These are phyloP conservation scores for Boeremia lycopersici DNA, from an alignment of 2,329 filamentous ascomycete species.

Conservation along the genomic window DNA sequence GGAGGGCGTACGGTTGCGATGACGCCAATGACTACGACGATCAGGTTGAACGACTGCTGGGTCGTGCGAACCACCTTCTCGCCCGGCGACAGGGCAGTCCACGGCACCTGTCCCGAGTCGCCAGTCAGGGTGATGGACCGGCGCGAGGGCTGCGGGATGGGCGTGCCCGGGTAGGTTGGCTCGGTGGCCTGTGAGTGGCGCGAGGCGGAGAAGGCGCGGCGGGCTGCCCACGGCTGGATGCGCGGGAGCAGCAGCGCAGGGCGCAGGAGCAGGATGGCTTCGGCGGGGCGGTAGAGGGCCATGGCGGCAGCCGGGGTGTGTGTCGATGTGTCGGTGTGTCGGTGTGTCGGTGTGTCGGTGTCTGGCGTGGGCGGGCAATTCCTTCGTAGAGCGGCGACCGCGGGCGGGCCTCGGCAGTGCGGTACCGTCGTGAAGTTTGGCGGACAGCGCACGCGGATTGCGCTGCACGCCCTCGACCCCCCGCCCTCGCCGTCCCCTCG, in stretches of 20 bases:
- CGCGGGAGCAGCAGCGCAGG: conserved; percentile 32
- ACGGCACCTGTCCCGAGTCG: conserved; percentile 81
- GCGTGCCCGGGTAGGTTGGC: conserved; percentile 31
- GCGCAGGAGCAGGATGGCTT: conserved; percentile 40
- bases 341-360: too few species aligned
- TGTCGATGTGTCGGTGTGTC: too few species aligned
- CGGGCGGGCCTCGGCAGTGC: too few species aligned
- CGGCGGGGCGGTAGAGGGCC: conserved; percentile 38
- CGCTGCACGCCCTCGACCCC: too few species aligned
- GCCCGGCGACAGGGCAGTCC: conserved; percentile 73
- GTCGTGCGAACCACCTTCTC: conserved; percentile 87
- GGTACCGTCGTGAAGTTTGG: too few species aligned
- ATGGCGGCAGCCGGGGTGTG: too few species aligned
- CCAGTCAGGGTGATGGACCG: conserved; percentile 81
- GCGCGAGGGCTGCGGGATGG: conserved; percentile 58
- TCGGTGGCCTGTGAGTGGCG: conserved; percentile 32
- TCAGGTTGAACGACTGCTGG: conserved; percentile 89
- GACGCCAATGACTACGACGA: conserved; percentile 75
- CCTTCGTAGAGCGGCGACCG: too few species aligned
- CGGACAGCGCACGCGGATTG: conserved; percentile 2
- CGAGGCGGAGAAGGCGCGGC: conserved; percentile 34
- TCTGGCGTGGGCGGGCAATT: too few species aligned
- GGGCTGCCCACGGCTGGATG: conserved; percentile 20
- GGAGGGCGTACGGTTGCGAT: conserved; percentile 68
- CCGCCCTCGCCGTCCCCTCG: too few species aligned